Evolutionary conservation across 768 basidiomycete genomes (phyloP).

Genomic region (Cystobasidium ongulense): DNA sequence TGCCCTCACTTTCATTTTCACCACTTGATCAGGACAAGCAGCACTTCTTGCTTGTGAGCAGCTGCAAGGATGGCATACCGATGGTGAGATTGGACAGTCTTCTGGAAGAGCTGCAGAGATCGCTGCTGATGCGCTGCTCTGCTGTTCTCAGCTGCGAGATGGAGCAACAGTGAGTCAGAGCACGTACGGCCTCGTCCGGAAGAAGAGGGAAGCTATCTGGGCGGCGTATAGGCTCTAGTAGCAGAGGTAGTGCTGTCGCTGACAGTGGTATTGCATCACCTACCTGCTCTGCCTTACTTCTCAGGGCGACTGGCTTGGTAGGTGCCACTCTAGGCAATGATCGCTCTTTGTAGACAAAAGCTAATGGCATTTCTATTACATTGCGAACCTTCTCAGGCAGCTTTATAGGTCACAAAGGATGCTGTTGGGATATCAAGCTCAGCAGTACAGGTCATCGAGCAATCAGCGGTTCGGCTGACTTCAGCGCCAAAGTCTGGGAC

Average conservation of each 20-base stretch:
- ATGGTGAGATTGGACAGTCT: constrained; percentile 25
- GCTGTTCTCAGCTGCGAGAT: not conserved
- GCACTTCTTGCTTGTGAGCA: constrained; percentile 75
- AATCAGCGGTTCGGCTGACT: constrained; percentile 30
- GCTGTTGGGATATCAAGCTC: constrained; percentile 30
- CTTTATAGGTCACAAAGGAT: constrained; percentile 52
- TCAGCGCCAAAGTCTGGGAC: constrained; percentile 48
- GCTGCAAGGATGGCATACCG: constrained; percentile 97
- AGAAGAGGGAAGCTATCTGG: not conserved
- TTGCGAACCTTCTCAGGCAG: constrained; percentile 45
- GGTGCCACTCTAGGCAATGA: not conserved
- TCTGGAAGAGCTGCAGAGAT: not conserved
- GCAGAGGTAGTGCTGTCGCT: not conserved
- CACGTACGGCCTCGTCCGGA: not conserved
- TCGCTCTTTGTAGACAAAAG: not conserved
- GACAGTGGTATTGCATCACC: constrained; percentile 43
- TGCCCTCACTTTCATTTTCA: constrained; percentile 12
- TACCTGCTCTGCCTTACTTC: constrained; percentile 78
- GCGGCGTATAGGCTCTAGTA: not conserved
- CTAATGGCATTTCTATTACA: not conserved
- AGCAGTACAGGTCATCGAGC: constrained; percentile 26
- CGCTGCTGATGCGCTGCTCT: not conserved
- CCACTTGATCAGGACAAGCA: constrained; percentile 23
- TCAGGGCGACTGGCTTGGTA: constrained; percentile 85
- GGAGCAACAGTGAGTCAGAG: constrained; percentile 7